These are phyloP conservation scores for Candida schatavii DNA, from an alignment of 805 yeast species.

Conservation along the genomic window DNA sequence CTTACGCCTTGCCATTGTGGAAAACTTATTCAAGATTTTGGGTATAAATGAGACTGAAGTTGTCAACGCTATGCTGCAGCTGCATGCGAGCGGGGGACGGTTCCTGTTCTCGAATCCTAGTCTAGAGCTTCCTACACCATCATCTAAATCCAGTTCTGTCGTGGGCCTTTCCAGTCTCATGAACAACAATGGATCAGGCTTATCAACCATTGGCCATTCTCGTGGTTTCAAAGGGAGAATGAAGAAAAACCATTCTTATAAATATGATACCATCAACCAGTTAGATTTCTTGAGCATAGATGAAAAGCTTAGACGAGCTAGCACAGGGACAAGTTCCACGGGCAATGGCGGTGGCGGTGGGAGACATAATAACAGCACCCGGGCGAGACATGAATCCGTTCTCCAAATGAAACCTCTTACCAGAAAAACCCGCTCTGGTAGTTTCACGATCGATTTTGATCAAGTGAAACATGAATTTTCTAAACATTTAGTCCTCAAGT, in stretches of 20 bases:
- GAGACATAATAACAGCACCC: no score
- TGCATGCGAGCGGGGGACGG: constrained; percentile 7
- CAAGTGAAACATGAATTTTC: constrained; percentile 58
- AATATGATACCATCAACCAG: constrained; percentile 2
- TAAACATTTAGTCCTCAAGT: constrained; percentile 54
- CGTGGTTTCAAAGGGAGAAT: constrained; percentile 14
- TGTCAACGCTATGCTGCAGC: not conserved
- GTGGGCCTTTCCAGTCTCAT: constrained; percentile 25
- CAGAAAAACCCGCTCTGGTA: not conserved
- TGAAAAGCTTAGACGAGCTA: not conserved
- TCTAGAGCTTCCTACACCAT: constrained; percentile 5
- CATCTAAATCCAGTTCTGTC: constrained; percentile 29
- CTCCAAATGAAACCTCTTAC: not conserved
- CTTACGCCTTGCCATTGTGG: constrained; percentile 61
- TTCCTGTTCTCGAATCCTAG: not conserved
- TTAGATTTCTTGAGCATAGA: not conserved
- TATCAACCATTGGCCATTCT: not conserved
- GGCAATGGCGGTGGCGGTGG: no score
- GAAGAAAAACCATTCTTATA: constrained; percentile 6
- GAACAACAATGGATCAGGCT: constrained; percentile 9
- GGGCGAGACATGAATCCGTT: not conserved
- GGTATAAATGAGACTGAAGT: constrained; percentile 49
- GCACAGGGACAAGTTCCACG: no score
- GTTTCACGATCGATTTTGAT: constrained; percentile 36
- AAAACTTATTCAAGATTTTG: constrained; percentile 62